Base-by-base conservation (phyloP, 768 basidiomycete species). In the Xerocomus brunneocitrinus region DNA sequence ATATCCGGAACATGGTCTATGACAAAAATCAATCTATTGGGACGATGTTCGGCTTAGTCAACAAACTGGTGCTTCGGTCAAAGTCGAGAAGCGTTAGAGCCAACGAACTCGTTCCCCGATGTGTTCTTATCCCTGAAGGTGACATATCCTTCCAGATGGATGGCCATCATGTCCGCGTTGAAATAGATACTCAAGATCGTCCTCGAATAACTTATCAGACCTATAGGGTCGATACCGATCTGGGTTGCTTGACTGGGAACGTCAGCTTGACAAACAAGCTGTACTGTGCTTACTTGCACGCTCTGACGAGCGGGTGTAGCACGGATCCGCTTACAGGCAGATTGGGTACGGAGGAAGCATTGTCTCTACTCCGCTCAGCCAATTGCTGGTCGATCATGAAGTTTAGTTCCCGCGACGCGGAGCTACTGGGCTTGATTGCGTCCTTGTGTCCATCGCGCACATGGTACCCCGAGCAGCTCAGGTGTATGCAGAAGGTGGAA, bases 261-360 rank as follows among this genome's bases (percentile, higher is more conserved):
- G 51, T 39, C 16, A 62, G 54, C 14, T 45, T 73, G 36, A 58
- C 54, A 1, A 65, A 57, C 39, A 60, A 56, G 38, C 61, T 78
- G 10, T 76, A 68, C 50, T 65, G 62, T 45, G 66, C 72, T 2
- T 75, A 77, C 50, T 62, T 81, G 6, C 79, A 81, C 39, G 74
- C 76, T 8, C 49, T 76, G 14, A 79, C 72, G 2, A 72, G 72
- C 12, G 49, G 73, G 25, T 68, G 67, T 32, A 62, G 74, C 8
- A 61, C 65, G 2, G 79, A 80, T 57, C 76, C 77, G 0, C 65
- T 80, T 25, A 76, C 73, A 0, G 56, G 58, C 14, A 71, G 71
- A n/a, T 74, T 72, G 0, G 80, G 79, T 12, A 71, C 71, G 3
- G 71, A 76, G 34, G 70, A 79, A 43, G 78, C 78, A 0, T 58